Evolutionary conservation across 2,329 filamentous ascomycete genomes (phyloP), one percentile per base, ranked within the genome.

Genomic region (Plectosphaerella sp.): DNA sequence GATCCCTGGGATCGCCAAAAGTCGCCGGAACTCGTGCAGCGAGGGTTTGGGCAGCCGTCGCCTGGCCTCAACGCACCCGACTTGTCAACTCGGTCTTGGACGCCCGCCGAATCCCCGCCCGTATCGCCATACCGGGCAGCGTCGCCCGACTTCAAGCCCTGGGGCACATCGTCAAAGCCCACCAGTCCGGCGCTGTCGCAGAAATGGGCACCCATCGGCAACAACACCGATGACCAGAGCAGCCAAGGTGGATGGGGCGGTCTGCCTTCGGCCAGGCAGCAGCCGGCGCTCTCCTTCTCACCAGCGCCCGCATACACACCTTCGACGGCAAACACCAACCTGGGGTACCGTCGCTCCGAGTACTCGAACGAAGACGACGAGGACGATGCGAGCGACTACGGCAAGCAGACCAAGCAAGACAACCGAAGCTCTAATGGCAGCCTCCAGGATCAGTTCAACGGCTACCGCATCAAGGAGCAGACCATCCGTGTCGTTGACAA

Each of bases 301-400:
- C 37, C 28, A 12, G 37, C 15, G 10, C 37, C 37, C 16, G 41
- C 10, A n/a, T 7, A 6, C 16, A 8, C 41, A 20, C 10, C 16
- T 3, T 22, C 41, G 2, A 43, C 41, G n/a, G 18, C n/a, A 8
- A 20, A 12, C 18, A 16, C 5, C 41, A 18, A 18, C 18, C 8
- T 16, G 15, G n/a, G 18, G 4, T 43, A 16, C 16, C n/a, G 41
- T 11, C 41, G 41, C 15, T 43, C 41, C 11, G 41, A 43, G 18
- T 43, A 43, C 41, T 18, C 41, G 18, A 48, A 46, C 22, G 53
- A 54, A 20, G 52, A 57, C 6, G 61, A 65, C 35, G 62, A 59
- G 4, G 47, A 54, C 12, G 52, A 52, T 12, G 55, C 36, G 14
- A 18, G 47, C 22, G 54, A 57, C 16, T 56, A 50, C 11, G 37